A percentile compares a stretch with the other conserved stretches of the same genome.
Conservation (phyloP, 2,329 filamentous ascomycete genomes). For the Cadophora gregata region DNA sequence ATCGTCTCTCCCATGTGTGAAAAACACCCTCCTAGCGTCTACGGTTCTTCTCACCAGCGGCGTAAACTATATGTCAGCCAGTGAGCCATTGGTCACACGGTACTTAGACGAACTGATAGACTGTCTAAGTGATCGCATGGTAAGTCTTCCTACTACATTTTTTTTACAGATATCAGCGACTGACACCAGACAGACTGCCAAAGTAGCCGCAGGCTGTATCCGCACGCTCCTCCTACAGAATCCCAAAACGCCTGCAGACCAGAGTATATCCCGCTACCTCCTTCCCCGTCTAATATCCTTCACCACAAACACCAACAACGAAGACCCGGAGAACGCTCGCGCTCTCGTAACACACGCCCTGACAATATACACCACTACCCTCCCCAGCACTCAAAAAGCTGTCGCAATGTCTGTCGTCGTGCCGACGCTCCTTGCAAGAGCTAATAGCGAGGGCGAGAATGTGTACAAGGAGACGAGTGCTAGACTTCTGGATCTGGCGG, state of each 20-base stretch:
- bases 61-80: slow-evolving; percentile 72
- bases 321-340: slow-evolving; percentile 81
- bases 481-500: slow-evolving; percentile 81
- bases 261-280: slow-evolving; percentile 75
- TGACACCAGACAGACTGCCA: slow-evolving; percentile 68
- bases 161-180: slow-evolving; percentile 21
- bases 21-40: slow-evolving; percentile 86
- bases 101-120: slow-evolving; percentile 85
- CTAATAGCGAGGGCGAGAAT: slow-evolving; percentile 64
- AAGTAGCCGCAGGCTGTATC: slow-evolving; percentile 88
- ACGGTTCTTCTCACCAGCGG: slow-evolving; percentile 89
- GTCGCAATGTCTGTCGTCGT: slow-evolving; percentile 78
- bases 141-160: slow-evolving; percentile 44
- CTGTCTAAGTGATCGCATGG: slow-evolving; percentile 79
- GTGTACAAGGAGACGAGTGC: slow-evolving; percentile 75
- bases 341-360: slow-evolving; percentile 75
- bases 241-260: slow-evolving; percentile 67
- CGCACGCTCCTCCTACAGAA: slow-evolving; percentile 79
- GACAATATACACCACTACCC: slow-evolving; percentile 67
- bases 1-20: slow-evolving; percentile 84
- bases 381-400: slow-evolving; percentile 54
- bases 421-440: slow-evolving; percentile 76
- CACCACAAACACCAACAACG: slow-evolving; percentile 69
- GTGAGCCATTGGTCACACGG: slow-evolving; percentile 74
- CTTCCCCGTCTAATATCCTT: slow-evolving; percentile 80